Evolutionary conservation across 2,329 filamentous ascomycete species (phyloP).

Genomic region (Leptosphaerulina australis): DNA sequence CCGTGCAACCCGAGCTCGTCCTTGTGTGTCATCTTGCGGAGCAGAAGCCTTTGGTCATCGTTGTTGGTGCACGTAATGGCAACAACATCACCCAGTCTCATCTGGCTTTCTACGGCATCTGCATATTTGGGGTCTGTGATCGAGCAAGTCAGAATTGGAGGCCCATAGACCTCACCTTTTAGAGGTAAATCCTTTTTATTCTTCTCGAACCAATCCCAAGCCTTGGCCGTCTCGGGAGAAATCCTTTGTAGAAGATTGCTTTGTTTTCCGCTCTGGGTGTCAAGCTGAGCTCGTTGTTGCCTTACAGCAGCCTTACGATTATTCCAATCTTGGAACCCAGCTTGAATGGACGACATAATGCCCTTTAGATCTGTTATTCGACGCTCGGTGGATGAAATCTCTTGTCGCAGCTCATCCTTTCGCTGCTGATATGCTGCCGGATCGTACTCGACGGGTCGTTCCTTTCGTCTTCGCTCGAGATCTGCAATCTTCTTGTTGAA

Average conservation of each 20-base stretch:
- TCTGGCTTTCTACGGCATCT: conserved; percentile 63
- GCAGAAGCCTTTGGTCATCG: conserved; percentile 76
- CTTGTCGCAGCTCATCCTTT: conserved; percentile 64
- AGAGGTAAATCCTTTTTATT: conserved; percentile 67
- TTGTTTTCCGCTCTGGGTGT: conserved; percentile 49
- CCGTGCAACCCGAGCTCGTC: conserved; percentile 66
- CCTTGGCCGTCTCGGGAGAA: conserved; percentile 69
- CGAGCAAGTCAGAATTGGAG: conserved; percentile 79
- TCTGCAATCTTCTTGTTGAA: conserved; percentile 61
- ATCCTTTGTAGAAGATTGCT: conserved; percentile 65
- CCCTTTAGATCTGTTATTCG: conserved; percentile 53
- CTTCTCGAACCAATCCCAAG: conserved; percentile 81
- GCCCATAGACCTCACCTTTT: conserved; percentile 77
- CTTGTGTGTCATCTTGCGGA: conserved; percentile 64
- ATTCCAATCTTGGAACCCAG: conserved; percentile 17
- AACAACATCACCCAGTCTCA: conserved; percentile 60
- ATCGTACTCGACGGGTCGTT: conserved; percentile 71
- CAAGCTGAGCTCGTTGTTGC: conserved; percentile 25
- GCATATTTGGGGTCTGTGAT: conserved; percentile 74
- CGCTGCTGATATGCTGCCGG: conserved; percentile 71
- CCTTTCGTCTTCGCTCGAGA: conserved; percentile 67
- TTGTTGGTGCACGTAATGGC: conserved; percentile 76
- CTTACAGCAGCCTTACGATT: conserved; percentile 37
- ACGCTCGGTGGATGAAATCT: conserved; percentile 58
- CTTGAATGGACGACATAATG: conserved; percentile 28